Percentiles rank a stretch among this genome's conserved stretches.
phyloP scores from a whole-genome alignment of 129 eudicot species.

The Oenanthe sinensis region DNA sequence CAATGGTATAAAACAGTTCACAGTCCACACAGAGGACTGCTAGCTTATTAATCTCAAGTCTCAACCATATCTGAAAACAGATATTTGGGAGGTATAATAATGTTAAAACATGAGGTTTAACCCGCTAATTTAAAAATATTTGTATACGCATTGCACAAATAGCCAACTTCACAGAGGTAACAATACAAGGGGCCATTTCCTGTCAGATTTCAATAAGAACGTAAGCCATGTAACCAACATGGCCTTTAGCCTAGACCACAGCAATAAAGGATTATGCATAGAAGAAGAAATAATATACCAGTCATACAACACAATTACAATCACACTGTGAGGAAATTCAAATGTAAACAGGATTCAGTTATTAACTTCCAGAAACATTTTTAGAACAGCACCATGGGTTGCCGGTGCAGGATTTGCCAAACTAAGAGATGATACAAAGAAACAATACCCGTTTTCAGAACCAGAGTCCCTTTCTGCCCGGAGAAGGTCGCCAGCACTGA shows the following conservation, averaged over 20 bases:
- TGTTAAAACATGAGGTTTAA: not conserved
- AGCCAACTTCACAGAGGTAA: not conserved
- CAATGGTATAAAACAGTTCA: not conserved
- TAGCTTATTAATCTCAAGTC: not conserved
- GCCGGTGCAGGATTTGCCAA: not conserved
- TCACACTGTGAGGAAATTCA: not conserved
- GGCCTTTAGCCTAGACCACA: not conserved
- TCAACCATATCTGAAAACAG: not conserved
- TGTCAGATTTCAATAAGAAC: not conserved
- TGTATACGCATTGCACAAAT: not conserved
- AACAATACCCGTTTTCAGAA: slow-evolving; percentile 78
- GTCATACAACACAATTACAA: not conserved
- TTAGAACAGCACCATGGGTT: not conserved
- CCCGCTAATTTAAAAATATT: not conserved
- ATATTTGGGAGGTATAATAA: not conserved
- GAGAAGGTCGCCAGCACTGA: slow-evolving; percentile 98
- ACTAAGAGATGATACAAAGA: slow-evolving; percentile 6
- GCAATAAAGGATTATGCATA: too few relatives aligned
- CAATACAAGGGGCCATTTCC: not conserved
- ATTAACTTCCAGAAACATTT: not conserved
- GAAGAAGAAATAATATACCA: not conserved
- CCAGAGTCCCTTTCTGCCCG: slow-evolving; percentile 93
- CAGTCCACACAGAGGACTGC: not conserved
- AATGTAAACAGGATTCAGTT: not conserved
- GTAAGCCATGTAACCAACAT: not conserved